These are phyloP conservation scores for Fusarium sp. DNA, from an alignment of 2,329 filamentous ascomycete species.

Conservation along the genomic window DNA sequence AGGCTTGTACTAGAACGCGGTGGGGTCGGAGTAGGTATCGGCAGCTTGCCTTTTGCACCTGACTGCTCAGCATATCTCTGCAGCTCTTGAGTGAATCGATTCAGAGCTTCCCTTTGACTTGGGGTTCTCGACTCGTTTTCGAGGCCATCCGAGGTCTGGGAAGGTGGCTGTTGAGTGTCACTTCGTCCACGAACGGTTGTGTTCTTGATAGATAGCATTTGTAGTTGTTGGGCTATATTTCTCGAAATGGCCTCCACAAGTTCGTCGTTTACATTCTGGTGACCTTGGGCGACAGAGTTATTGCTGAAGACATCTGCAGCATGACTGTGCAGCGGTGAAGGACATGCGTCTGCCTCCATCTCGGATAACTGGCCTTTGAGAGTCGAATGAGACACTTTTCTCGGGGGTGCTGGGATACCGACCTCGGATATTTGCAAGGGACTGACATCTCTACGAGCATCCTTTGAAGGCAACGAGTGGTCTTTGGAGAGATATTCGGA, in stretches of 20 bases:
- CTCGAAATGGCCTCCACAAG: slow-evolving; percentile 57
- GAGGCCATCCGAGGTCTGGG: background rate
- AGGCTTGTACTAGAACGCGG: slow-evolving; percentile 55
- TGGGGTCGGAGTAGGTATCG: slow-evolving; percentile 52
- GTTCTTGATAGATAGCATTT: slow-evolving; percentile 48
- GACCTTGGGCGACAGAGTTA: slow-evolving; percentile 39
- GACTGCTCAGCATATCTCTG: slow-evolving; percentile 47
- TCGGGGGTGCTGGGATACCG: background rate
- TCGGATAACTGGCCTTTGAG: background rate
- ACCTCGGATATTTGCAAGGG: background rate
- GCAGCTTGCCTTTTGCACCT: slow-evolving; percentile 49
- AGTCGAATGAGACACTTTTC: background rate
- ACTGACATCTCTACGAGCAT: background rate
- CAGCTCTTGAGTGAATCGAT: slow-evolving; percentile 48
- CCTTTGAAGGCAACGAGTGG: background rate
- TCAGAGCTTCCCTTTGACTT: slow-evolving; percentile 54
- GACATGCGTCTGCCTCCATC: background rate
- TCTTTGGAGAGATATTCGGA: background rate
- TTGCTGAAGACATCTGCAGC: slow-evolving; percentile 25
- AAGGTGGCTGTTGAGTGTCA: background rate
- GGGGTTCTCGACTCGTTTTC: slow-evolving; percentile 52
- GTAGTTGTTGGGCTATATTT: slow-evolving; percentile 56
- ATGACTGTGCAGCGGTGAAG: background rate
- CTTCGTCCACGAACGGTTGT: background rate
- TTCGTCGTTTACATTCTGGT: slow-evolving; percentile 49